Evolutionary conservation across 176 grass and related monocot genomes (phyloP).

Genomic region (bread wheat (Triticum aestivum)): IWGSC_CS_RefSeq_v2.1 NC_057814.1:27021745-27022244

Average conservation of each 20-base stretch:
- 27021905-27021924: constrained; percentile 28
- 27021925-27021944: neutral
- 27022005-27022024: neutral
- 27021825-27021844: too few relatives aligned
- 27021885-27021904: neutral
- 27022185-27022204: too few relatives aligned
- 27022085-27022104: neutral
- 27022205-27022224: too few relatives aligned
- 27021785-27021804: too few relatives aligned
- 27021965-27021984: neutral
- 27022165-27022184: too few relatives aligned
- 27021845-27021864: too few relatives aligned
- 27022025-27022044: neutral
- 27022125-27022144: neutral
- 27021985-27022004: neutral
- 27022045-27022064: neutral
- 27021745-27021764: constrained; percentile 23
- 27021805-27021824: too few relatives aligned
- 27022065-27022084: neutral
- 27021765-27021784: too few relatives aligned
- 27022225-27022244: neutral
- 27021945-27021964: neutral
- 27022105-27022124: neutral
- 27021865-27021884: neutral
- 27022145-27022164: too few relatives aligned